Base-by-base conservation (phyloP, 306 rosid species). In the Lagenaria siceraria region DNA sequence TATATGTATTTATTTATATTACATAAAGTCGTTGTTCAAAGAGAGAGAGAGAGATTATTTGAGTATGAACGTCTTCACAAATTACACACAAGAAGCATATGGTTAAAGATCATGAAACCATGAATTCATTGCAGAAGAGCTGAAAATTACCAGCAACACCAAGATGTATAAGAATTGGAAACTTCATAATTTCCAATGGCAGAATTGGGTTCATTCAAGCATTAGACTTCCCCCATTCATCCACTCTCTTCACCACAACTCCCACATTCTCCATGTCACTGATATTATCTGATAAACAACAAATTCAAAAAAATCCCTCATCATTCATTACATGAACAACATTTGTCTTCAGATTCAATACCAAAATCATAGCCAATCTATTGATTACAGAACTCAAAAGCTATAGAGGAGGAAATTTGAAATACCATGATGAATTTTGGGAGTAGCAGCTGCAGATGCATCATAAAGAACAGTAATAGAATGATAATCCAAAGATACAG, bases 371-470 rank as follows among this genome's bases (percentile, higher is more conserved):
- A 53, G 61, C 75, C 60, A 11, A 43, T 43, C 42, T 7, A n/a
- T n/a, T n/a, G n/a, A n/a, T n/a, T n/a, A n/a, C n/a, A n/a, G n/a
- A n/a, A n/a, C n/a, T n/a, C n/a, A n/a, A n/a, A n/a, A n/a, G n/a
- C n/a, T 36, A 43, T 12, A 46, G 17, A 46, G 52, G 52, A 46
- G 52, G 52, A 46, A 46, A 46, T 46, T 46, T 2, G 52, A 46
- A 18, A 46, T 85, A 92, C 97, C 97, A 18, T 70, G 77, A 42
- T 94, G 98, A 52, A 87, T 73, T 11, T 89, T 91, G 33, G 90
- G 86, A 21, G 96, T 85, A 36, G 97, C 96, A 12, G 98, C 98
- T 54, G 93, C 98, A 4, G 98, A 89, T 63, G 98, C 96, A 78
- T 95, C 98, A 82, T 82, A 56, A 83, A 94, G 81, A 33, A 92